Evolutionary conservation across 768 basidiomycete species (phyloP).

Genomic region (Tulasnella sp.): DNA sequence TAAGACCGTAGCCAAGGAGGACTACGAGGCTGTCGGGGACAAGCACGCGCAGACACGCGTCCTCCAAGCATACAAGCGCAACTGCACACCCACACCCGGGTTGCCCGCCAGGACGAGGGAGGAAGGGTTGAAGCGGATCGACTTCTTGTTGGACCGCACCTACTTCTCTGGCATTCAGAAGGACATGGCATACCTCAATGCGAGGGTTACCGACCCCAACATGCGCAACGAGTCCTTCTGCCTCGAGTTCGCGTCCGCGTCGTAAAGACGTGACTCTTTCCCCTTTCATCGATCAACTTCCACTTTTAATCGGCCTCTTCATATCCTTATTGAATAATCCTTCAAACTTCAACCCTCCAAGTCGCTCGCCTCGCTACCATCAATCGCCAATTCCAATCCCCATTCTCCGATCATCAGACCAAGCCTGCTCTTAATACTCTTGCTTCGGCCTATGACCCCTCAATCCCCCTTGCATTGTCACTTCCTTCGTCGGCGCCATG

Average conservation of each 20-base stretch:
- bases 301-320: too few relatives aligned
- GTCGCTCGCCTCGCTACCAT: too few relatives aligned
- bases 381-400: too few relatives aligned
- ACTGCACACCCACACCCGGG: conserved; percentile 4
- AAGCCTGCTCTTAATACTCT: too few relatives aligned
- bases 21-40: not conserved
- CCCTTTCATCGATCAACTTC: too few relatives aligned
- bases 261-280: not conserved
- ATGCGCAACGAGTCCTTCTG: not conserved
- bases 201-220: not conserved
- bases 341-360: too few relatives aligned
- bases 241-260: conserved; percentile 3
- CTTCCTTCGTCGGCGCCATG: too few relatives aligned
- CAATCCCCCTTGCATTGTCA: too few relatives aligned
- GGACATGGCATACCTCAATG: conserved; percentile 4
- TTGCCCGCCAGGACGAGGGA: not conserved
- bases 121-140: conserved; percentile 13
- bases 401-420: too few relatives aligned
- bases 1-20: conserved; percentile 11
- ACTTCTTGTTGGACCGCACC: conserved; percentile 10
- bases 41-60: not conserved
- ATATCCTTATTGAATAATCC: too few relatives aligned
- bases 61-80: conserved; percentile 9
- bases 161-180: conserved; percentile 13
- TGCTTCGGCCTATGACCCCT: too few relatives aligned